These are phyloP conservation scores for Huntiella omanensis DNA, from an alignment of 2,329 filamentous ascomycete genomes.

Conservation along the genomic window DNA sequence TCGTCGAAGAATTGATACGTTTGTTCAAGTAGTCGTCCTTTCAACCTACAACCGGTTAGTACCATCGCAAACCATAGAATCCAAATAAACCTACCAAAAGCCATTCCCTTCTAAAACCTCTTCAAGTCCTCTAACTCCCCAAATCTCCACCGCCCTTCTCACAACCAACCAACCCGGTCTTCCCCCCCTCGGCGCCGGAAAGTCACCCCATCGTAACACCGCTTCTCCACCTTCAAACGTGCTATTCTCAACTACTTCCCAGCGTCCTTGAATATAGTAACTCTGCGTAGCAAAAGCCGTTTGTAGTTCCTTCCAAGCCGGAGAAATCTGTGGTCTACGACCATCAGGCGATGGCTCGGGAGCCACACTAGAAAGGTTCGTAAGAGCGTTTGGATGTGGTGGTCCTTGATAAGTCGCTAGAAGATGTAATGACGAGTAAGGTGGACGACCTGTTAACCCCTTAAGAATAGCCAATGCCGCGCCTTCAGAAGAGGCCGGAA, in stretches of 20 bases:
- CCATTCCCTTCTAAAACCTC: slow-evolving; percentile 32
- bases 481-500: slow-evolving; percentile 30
- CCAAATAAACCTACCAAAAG: slow-evolving; percentile 24
- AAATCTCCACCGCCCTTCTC: slow-evolving; percentile 38
- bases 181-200: slow-evolving; percentile 35
- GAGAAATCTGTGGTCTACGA: slow-evolving; percentile 18
- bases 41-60: slow-evolving; percentile 22
- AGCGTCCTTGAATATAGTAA: slow-evolving; percentile 35
- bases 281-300: slow-evolving; percentile 36
- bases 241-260: slow-evolving; percentile 23
- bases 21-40: slow-evolving; percentile 34
- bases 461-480: slow-evolving; percentile 33
- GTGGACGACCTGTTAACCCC: slow-evolving; percentile 37
- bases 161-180: slow-evolving; percentile 29
- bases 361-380: slow-evolving; percentile 17
- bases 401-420: slow-evolving; percentile 25
- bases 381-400: slow-evolving; percentile 25
- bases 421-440: slow-evolving; percentile 17
- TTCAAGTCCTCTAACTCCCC: slow-evolving; percentile 29
- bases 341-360: slow-evolving; percentile 17
- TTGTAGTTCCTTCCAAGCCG: slow-evolving; percentile 33
- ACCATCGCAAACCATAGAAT: background rate
- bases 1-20: slow-evolving; percentile 34
- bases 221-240: slow-evolving; percentile 18
- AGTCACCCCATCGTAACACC: slow-evolving; percentile 37